Percentiles rank a stretch among this genome's conserved stretches.
Conservation (phyloP, 495 filamentous ascomycete species). For the Stereocaulon alpinum region DNA sequence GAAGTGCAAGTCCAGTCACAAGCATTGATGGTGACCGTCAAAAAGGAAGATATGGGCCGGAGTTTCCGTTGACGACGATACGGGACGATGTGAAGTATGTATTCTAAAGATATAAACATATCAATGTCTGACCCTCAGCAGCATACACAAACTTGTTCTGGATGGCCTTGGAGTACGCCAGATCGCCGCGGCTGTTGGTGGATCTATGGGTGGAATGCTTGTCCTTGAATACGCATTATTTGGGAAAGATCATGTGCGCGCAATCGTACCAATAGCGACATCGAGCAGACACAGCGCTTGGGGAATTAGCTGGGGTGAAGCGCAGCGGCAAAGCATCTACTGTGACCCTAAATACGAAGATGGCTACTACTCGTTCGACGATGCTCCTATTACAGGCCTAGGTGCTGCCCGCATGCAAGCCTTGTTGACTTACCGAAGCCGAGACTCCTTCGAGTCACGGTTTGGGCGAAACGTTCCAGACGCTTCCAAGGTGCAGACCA, state of each 20-base stretch:
- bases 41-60: slow-evolving; percentile 81
- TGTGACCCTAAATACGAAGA: slow-evolving; percentile 95
- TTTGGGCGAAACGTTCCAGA: too few species aligned
- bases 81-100: slow-evolving; percentile 84
- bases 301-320: slow-evolving; percentile 97
- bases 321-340: slow-evolving; percentile 93
- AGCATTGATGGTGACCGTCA: slow-evolving; percentile 56
- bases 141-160: slow-evolving; percentile 71
- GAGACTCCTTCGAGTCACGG: slow-evolving; percentile 88
- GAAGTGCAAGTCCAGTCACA: slow-evolving; percentile 87
- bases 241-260: slow-evolving; percentile 70
- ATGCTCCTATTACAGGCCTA: slow-evolving; percentile 75
- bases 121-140: slow-evolving; percentile 29
- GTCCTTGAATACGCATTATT: slow-evolving; percentile 93
- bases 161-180: slow-evolving; percentile 82
- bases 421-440: slow-evolving; percentile 86
- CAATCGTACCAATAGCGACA: slow-evolving; percentile 85
- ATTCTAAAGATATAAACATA: not conserved
- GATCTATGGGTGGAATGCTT: slow-evolving; percentile 95
- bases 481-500: too few species aligned
- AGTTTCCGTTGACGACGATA: slow-evolving; percentile 89
- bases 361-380: slow-evolving; percentile 75
- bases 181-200: slow-evolving; percentile 80
- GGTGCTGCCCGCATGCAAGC: slow-evolving; percentile 94
- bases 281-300: slow-evolving; percentile 89